Conservation (phyloP, 176 grass and related monocot genomes). For the Poa annua region DNA sequence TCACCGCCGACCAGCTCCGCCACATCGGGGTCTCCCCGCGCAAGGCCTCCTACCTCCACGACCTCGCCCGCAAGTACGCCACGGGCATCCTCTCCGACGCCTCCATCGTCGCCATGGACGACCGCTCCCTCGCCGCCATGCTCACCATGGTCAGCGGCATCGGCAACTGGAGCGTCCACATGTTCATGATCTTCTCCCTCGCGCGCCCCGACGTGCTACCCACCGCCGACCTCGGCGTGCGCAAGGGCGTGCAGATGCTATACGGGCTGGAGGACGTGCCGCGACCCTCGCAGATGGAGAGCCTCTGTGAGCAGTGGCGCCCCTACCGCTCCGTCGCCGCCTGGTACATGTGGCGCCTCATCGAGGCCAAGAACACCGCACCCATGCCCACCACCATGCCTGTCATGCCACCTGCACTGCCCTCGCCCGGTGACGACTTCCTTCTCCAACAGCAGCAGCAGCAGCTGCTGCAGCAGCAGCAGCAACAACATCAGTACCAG, state of each 20-base stretch:
- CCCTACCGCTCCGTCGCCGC: slow-evolving; percentile 89
- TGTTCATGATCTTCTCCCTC: slow-evolving; percentile 99
- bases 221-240: slow-evolving; percentile 73
- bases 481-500: slow-evolving; percentile 2
- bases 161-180: slow-evolving; percentile 94
- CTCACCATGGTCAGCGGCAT: slow-evolving; percentile 98
- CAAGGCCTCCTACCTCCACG: slow-evolving; percentile 93
- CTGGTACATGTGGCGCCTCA: slow-evolving; percentile 97
- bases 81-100: slow-evolving; percentile 81
- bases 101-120: slow-evolving; percentile 82
- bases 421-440: neutral
- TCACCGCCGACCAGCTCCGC: slow-evolving; percentile 78
- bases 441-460: slow-evolving; percentile 42
- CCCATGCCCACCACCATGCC: neutral
- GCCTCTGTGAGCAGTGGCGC: slow-evolving; percentile 82
- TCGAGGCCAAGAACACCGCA: slow-evolving; percentile 63
- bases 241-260: slow-evolving; percentile 93
- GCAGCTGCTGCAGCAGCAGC: slow-evolving; percentile 26
- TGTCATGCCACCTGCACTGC: neutral
- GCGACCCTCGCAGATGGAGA: slow-evolving; percentile 84
- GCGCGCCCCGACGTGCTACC: slow-evolving; percentile 95
- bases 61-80: slow-evolving; percentile 83
- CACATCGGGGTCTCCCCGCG: slow-evolving; percentile 94
- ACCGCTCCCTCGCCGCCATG: slow-evolving; percentile 89
- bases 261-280: slow-evolving; percentile 77